Base-by-base conservation (phyloP, 345 rosid species). In the Hypericum perforatum region DNA sequence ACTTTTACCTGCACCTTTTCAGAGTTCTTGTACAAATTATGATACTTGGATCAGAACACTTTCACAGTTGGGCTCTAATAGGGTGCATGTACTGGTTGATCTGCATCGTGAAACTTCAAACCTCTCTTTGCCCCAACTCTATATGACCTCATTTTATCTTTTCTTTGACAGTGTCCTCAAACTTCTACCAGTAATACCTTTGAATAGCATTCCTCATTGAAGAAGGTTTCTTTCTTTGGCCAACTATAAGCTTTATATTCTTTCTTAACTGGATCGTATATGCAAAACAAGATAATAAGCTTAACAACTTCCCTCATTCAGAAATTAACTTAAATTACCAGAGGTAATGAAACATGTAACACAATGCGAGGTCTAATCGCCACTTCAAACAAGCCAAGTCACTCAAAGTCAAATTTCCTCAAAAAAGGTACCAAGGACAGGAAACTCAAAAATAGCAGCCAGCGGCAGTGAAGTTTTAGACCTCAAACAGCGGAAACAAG, bases 201-300 rank as follows among this genome's bases (percentile, higher is more conserved):
- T 72, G 82, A 71, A 70, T 67, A 68, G 88, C 86, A 70, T 71
- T 74, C 80, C 72, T 77, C 84, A 68, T 76, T 78, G 85, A 62
- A 49, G 80, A 71, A 66, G 79, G 66, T 73, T 66, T 70, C 78
- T 77, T 84, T 87, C 83, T 78, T 87, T 78, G 79, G 69, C 82
- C 80, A 81, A 73, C 66, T 75, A 79, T 72, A 76, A 58, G 81
- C 82, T 69, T 71, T 80, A 78, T 58, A 60, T 75, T 79, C 94
- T 75, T 77, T 79, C 70, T 79, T 75, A 67, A 80, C 80, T 82
- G 86, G 77, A 80, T 75, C 46, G 70, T 65, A 82, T 78, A 75
- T 61, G 72, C 80, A 80, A 75, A 82, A 82, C 70, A 72, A 72
- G 56, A 76, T 58, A 68, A 67, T 73, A 78, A 82, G 66, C 83